Percentiles rank a stretch among this genome's conserved stretches.
Conservation (phyloP, 2,329 filamentous ascomycete species). For the Talaromyces sp. region DNA sequence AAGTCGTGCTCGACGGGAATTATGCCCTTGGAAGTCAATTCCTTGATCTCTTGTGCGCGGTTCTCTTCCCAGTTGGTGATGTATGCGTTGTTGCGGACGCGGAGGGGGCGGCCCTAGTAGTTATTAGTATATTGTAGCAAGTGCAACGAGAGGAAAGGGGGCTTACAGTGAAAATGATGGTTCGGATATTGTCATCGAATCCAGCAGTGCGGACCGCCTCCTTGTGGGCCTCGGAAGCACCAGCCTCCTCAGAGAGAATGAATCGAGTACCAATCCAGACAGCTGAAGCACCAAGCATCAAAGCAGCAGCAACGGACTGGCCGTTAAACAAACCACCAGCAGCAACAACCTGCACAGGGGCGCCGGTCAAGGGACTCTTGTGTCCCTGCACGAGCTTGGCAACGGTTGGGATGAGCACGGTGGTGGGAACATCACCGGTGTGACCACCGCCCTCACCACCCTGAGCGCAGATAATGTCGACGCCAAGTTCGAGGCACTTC, state of each 20-base stretch:
- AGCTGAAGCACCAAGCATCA: conserved; percentile 87
- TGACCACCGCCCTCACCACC: conserved; percentile 96
- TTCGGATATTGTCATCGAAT: conserved; percentile 94
- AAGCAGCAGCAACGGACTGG: conserved; percentile 78
- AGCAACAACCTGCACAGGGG: conserved; percentile 85
- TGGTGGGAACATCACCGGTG: conserved; percentile 89
- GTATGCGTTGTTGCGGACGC: conserved; percentile 90
- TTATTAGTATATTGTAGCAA: neutral
- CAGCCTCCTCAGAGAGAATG: conserved; percentile 89
- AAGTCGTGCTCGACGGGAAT: conserved; percentile 94
- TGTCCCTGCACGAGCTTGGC: conserved; percentile 74
- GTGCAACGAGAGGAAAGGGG: neutral
- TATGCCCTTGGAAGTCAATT: conserved; percentile 80
- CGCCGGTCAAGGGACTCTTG: conserved; percentile 82
- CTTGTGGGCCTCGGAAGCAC: conserved; percentile 89
- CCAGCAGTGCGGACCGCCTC: conserved; percentile 87
- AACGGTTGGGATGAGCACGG: conserved; percentile 87
- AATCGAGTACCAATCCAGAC: conserved; percentile 98
- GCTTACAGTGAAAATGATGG: conserved; percentile 85
- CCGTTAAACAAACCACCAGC: conserved; percentile 94
- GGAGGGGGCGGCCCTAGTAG: conserved; percentile 71
- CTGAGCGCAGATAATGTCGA: conserved; percentile 97
- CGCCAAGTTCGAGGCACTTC: conserved; percentile 89
- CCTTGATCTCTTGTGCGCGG: conserved; percentile 83
- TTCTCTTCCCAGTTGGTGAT: conserved; percentile 96